Conservation (phyloP, 768 basidiomycete genomes). For the Suillus spraguei region DNA sequence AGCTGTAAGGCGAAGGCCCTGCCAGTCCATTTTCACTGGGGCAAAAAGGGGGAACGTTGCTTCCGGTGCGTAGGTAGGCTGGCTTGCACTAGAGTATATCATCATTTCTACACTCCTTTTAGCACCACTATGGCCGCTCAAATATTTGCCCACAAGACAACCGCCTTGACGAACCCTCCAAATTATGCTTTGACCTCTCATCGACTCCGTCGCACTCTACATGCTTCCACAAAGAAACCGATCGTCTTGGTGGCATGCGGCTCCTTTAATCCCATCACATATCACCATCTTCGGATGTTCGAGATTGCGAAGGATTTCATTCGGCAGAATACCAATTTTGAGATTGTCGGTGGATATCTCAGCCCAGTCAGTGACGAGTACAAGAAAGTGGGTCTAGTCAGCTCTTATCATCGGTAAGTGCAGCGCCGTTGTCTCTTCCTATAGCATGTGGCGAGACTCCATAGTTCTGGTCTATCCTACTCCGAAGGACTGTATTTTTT, state of each 20-base stretch:
- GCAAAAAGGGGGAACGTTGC: background rate
- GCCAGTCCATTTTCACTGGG: background rate
- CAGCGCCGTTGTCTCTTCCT: background rate
- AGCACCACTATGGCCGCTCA: constrained; percentile 29
- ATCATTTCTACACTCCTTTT: constrained; percentile 12
- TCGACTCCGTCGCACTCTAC: constrained; percentile 59
- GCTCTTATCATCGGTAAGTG: constrained; percentile 84
- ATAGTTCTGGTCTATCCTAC: background rate
- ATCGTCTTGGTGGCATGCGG: constrained; percentile 95
- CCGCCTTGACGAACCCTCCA: constrained; percentile 61
- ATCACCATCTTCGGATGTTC: constrained; percentile 97
- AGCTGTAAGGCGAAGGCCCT: background rate
- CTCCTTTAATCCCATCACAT: constrained; percentile 96
- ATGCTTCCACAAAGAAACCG: constrained; percentile 73
- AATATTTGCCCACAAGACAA: constrained; percentile 21
- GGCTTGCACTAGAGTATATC: constrained; percentile 9
- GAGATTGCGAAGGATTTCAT: constrained; percentile 99
- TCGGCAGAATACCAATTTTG: constrained; percentile 87
- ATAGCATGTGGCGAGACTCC: background rate
- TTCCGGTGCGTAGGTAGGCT: background rate
- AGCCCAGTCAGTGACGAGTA: constrained; percentile 96
- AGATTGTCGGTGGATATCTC: constrained; percentile 94
- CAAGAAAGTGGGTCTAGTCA: constrained; percentile 94
- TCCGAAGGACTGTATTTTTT: background rate
- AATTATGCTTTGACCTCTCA: constrained; percentile 70